Evolutionary conservation across 257 asterid genomes (phyloP).

Genomic region (Vinca minor): DNA sequence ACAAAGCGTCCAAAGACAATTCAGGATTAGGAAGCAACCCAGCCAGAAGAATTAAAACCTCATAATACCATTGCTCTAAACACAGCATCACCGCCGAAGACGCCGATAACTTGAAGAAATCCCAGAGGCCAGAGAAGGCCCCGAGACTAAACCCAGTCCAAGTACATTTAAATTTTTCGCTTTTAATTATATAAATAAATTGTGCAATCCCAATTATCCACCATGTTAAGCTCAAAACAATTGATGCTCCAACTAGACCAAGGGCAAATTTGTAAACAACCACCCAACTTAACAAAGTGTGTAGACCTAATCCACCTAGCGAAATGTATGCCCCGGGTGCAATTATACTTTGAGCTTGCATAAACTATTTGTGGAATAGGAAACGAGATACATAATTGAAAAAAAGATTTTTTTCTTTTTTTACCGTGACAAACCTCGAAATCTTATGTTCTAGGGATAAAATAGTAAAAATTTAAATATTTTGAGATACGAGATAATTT

Average conservation of each 20-base stretch:
- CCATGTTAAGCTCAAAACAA: conserved; percentile 14
- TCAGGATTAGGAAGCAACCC: too few species aligned
- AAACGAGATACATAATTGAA: too few species aligned
- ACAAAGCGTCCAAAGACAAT: conserved; percentile 44
- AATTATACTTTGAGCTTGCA: conserved; percentile 18
- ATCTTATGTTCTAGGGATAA: too few species aligned
- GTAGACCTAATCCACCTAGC: not conserved
- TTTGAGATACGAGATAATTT: too few species aligned
- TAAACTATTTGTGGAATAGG: too few species aligned
- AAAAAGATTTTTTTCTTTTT: too few species aligned
- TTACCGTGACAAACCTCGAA: too few species aligned
- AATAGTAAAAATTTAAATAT: too few species aligned
- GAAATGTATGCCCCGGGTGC: conserved; percentile 18
- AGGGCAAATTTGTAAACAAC: conserved; percentile 10
- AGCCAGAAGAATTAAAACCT: conserved; percentile 41
- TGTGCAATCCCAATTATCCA: conserved; percentile 17
- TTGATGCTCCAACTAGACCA: conserved; percentile 14
- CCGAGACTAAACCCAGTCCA: conserved; percentile 15
- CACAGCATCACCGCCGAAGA: conserved; percentile 63
- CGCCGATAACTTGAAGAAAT: conserved; percentile 43
- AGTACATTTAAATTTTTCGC: conserved; percentile 11
- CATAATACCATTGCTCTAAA: conserved; percentile 54
- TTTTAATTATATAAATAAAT: conserved; percentile 15
- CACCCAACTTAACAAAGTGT: conserved; percentile 6
- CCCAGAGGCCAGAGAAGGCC: conserved; percentile 17